These are phyloP conservation scores for Ilyonectria destructans DNA, from an alignment of 2,329 filamentous ascomycete genomes.

Conservation along the genomic window DNA sequence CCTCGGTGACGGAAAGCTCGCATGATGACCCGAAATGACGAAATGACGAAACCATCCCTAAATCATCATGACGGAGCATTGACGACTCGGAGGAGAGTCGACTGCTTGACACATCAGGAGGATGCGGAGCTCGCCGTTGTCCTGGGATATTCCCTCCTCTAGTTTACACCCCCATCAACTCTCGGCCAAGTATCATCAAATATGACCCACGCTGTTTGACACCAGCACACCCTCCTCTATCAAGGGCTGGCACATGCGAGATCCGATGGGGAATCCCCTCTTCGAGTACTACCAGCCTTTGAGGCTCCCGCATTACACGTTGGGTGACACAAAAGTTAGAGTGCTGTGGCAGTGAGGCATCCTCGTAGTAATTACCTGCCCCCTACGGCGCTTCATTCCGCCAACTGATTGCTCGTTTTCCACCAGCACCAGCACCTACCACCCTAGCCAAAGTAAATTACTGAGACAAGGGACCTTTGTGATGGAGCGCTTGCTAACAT, in stretches of 20 bases:
- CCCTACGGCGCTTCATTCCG: constrained; percentile 2
- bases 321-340: not conserved
- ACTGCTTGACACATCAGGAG: constrained; percentile 4
- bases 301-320: constrained; percentile 1
- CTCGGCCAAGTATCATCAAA: not conserved
- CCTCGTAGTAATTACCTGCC: constrained; percentile 9
- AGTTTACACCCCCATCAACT: constrained; percentile 4
- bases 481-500: not conserved
- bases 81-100: constrained; percentile 6
- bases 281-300: not conserved
- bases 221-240: not conserved
- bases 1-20: constrained; percentile 20
- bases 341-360: not conserved
- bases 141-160: not conserved
- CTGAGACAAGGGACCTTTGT: not conserved
- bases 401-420: not conserved
- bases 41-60: constrained; percentile 24
- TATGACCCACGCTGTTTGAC: not conserved
- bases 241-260: constrained; percentile 2
- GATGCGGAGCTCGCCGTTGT: not conserved
- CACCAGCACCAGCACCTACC: not conserved
- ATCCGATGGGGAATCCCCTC: constrained; percentile 9
- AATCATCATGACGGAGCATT: constrained; percentile 5
- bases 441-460: not conserved
- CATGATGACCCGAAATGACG: constrained; percentile 20